Evolutionary conservation across 164 flowering plant genomes (phyloP), one percentile per base, ranked within the genome.

Genomic region (Umbilicus rupestris): DNA sequence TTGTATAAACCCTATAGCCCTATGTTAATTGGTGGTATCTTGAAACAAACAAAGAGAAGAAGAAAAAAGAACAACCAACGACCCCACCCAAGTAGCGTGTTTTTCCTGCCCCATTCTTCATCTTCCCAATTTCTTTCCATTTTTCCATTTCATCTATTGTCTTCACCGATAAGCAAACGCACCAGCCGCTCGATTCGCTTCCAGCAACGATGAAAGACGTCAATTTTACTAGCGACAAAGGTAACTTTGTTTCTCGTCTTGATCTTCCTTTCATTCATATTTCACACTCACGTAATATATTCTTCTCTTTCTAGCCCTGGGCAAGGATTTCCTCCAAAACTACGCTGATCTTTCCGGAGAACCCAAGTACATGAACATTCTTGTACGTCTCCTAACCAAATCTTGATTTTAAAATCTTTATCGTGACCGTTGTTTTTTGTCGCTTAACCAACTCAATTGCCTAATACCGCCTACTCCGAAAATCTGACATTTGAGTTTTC

Each of bases 271-370:
- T 11, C 31, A 24, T 39, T 3, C 20, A 17, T 42, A 26, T 24
- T 45, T 11, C 8, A 37, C 17, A 17, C 5, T 17, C 16, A 8
- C 41, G 19, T 0, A 6, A 12, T 37, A 29, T 20, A 14, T 19
- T 63, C 37, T 64, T 8, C 39, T 66, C 17, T 63, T 15, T 64
- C 17, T 84, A 91, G 98, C 26, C 10, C 60, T 82, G 0, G 95
- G 96, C 2, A 88, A 78, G 75, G 97, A 92, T 41, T 95, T 95
- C 68, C 83, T 95, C 26, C 37, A 72, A 0, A 85, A 88, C 79
- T 95, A 88, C 71, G 87, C 85, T 14, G 97, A 89, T 59, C 77
- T 74, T 2, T 67, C 80, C 72, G 97, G 97, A 17, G 94, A 92
- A 66, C 78, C 94, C 55, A 95, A 91, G 59, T 95, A 95, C 83